Conservation (phyloP, 2,329 filamentous ascomycete genomes). For the Sporothrix sp. region DNA sequence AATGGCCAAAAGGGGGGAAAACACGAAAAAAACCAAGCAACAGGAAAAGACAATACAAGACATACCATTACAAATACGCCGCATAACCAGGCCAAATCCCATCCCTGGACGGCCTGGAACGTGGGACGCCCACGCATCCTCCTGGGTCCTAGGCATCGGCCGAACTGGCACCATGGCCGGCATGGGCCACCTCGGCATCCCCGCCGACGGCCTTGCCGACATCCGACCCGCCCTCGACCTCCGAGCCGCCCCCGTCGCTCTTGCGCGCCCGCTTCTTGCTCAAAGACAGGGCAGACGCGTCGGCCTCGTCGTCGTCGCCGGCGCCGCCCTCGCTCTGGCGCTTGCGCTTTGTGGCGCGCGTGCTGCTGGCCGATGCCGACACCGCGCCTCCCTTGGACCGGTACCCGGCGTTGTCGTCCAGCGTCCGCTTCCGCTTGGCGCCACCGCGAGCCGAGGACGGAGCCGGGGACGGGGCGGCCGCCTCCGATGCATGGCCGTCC, state of each 20-base stretch:
- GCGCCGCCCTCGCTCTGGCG: conserved; percentile 39
- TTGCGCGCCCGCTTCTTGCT: conserved; percentile 26
- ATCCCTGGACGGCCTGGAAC: no score
- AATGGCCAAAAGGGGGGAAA: no score
- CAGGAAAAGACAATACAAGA: no score
- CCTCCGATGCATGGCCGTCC: no score
- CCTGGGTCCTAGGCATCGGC: neutral
- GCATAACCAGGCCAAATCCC: no score
- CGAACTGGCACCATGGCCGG: neutral
- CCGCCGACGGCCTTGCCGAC: neutral
- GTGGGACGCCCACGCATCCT: no score
- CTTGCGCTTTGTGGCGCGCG: conserved; percentile 47
- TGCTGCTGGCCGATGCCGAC: neutral
- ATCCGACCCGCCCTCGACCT: neutral
- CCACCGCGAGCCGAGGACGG: conserved; percentile 22
- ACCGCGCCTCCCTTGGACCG: conserved; percentile 46
- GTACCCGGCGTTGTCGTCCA: conserved; percentile 50
- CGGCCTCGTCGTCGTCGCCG: conserved; percentile 25
- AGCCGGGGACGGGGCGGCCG: no score
- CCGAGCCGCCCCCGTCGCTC: conserved; percentile 16
- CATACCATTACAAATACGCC: no score
- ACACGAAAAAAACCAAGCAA: no score
- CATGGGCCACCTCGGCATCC: neutral
- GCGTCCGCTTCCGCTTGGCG: conserved; percentile 42
- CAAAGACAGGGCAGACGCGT: neutral